phyloP scores from a whole-genome alignment of 352 stramenopile genomes.

The Globisporangium abappressorium region DNA sequence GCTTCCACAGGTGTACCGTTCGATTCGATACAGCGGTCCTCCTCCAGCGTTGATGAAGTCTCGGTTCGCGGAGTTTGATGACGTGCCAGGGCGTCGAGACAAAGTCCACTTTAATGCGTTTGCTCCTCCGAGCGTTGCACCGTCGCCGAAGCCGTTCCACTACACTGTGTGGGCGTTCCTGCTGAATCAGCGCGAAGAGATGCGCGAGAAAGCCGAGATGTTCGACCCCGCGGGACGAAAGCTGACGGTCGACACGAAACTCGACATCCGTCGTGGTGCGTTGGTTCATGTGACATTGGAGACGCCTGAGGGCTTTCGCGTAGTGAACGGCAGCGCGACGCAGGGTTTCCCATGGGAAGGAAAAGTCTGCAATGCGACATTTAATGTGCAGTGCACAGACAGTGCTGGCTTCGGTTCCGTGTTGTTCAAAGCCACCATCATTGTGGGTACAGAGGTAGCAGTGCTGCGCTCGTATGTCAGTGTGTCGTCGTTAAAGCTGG shows the following conservation, averaged over 20 bases:
- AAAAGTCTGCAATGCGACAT: slow-evolving; percentile 58
- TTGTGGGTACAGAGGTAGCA: slow-evolving; percentile 66
- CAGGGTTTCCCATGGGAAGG: slow-evolving; percentile 73
- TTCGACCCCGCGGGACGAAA: slow-evolving; percentile 33
- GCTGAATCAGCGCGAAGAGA: slow-evolving; percentile 60
- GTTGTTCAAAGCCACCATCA: slow-evolving; percentile 70
- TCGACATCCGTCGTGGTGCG: slow-evolving; percentile 68
- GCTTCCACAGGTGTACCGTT: slow-evolving; percentile 73
- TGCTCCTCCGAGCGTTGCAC: slow-evolving; percentile 52
- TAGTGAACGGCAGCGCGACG: slow-evolving; percentile 55
- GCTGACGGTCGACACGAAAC: slow-evolving; percentile 61
- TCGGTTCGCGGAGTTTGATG: slow-evolving; percentile 35
- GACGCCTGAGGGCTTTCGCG: slow-evolving; percentile 52
- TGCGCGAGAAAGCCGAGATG: slow-evolving; percentile 50
- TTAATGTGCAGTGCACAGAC: slow-evolving; percentile 60
- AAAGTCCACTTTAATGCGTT: slow-evolving; percentile 80
- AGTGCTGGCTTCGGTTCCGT: slow-evolving; percentile 50
- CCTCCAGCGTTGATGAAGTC: slow-evolving; percentile 19
- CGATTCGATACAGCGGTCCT: slow-evolving; percentile 44
- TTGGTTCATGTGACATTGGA: slow-evolving; percentile 76
- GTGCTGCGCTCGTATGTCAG: slow-evolving; percentile 72
- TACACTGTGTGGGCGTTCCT: slow-evolving; percentile 79
- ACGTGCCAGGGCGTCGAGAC: slow-evolving; percentile 46
- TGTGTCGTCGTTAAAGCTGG: slow-evolving; percentile 37
- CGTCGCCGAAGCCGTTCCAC: slow-evolving; percentile 59